These are phyloP conservation scores for Ramaria sp. DNA, from an alignment of 768 basidiomycete genomes.

Conservation along the genomic window DNA sequence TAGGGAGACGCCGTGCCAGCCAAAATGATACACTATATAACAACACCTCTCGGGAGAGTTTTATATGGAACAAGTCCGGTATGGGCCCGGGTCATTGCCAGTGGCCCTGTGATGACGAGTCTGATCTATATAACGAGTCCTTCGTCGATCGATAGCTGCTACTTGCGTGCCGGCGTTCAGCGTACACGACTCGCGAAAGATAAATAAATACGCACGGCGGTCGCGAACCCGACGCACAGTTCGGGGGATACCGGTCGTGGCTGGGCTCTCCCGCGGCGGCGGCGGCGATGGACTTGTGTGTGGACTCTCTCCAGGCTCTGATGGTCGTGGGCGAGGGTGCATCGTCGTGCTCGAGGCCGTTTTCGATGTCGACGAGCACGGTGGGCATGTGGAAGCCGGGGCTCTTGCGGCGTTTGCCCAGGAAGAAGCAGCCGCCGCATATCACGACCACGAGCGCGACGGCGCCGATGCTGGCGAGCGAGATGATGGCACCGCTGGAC, in stretches of 20 bases:
- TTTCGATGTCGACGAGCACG: constrained; percentile 2
- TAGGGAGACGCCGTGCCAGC: neutral
- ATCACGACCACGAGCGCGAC: constrained; percentile 3
- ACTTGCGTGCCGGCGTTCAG: neutral
- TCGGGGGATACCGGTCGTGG: neutral
- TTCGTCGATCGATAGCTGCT: neutral
- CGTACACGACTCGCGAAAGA: neutral
- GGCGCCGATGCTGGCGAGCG: constrained; percentile 4
- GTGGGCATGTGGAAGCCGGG: constrained; percentile 9
- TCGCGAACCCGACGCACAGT: neutral
- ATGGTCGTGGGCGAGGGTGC: neutral
- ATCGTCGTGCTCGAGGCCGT: neutral
- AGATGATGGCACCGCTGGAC: neutral
- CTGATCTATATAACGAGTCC: neutral
- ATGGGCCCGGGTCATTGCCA: too few relatives aligned
- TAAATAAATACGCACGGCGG: neutral
- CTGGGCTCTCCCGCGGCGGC: neutral
- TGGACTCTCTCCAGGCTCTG: neutral
- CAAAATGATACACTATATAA: neutral
- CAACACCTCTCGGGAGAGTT: neutral
- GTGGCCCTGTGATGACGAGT: neutral
- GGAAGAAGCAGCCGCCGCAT: constrained; percentile 6
- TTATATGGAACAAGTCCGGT: neutral
- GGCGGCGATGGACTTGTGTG: neutral
- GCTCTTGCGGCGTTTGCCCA: neutral